These are phyloP conservation scores for Bipolaris sorokiniana DNA, from an alignment of 2,329 filamentous ascomycete genomes.

Conservation along the genomic window DNA sequence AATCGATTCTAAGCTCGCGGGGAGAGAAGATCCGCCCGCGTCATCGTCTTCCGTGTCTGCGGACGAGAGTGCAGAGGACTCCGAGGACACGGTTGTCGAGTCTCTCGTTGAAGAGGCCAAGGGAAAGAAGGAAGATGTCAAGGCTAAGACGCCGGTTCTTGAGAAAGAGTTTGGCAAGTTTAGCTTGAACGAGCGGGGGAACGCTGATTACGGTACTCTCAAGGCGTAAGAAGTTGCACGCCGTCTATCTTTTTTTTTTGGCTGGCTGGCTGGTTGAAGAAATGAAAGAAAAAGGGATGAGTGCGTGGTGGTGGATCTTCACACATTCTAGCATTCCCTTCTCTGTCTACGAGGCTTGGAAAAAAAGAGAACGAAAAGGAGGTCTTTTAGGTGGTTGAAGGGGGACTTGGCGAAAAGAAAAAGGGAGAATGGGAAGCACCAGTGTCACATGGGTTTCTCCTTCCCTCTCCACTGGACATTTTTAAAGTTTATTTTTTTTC, in stretches of 20 bases:
- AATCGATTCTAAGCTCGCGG: conserved; percentile 39
- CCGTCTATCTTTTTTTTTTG: no score
- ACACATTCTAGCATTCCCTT: no score
- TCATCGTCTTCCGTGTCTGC: not conserved
- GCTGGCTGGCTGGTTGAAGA: no score
- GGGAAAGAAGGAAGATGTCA: not conserved
- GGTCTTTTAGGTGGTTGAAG: no score
- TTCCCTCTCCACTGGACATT: no score
- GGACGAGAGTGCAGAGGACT: conserved; percentile 16
- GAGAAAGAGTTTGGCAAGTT: conserved; percentile 35
- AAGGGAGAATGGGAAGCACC: no score
- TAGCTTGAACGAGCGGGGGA: conserved; percentile 38
- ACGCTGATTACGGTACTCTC: conserved; percentile 40
- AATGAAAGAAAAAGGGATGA: no score
- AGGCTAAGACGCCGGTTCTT: conserved; percentile 28
- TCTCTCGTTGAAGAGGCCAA: conserved; percentile 20
- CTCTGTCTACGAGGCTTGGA: not conserved
- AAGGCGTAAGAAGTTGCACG: not conserved
- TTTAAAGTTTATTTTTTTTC: no score
- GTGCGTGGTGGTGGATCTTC: no score
- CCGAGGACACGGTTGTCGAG: conserved; percentile 37
- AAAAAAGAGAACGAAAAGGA: not conserved
- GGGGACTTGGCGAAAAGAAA: no score
- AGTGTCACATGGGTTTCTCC: no score
- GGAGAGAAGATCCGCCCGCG: conserved; percentile 14